Evolutionary conservation across 768 basidiomycete genomes (phyloP).

Genomic region (Suillus weaverae): DNA sequence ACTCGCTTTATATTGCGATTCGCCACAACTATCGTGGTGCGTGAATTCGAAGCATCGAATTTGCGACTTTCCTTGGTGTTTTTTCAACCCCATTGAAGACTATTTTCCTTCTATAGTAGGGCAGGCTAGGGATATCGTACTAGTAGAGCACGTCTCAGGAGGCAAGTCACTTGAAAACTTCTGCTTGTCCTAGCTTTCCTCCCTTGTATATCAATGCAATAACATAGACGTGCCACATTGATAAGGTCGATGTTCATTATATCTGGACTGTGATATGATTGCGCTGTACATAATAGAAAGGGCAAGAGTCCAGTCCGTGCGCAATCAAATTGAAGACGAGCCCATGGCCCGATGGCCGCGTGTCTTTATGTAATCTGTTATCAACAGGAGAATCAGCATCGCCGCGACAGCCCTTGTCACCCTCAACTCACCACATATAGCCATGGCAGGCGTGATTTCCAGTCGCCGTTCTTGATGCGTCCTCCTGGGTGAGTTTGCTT

Average conservation of each 20-base stretch:
- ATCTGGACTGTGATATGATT: not conserved
- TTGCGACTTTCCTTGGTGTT: not conserved
- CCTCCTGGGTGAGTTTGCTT: not conserved
- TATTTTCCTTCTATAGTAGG: not conserved
- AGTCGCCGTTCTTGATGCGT: not conserved
- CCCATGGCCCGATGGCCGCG: not conserved
- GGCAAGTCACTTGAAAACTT: not conserved
- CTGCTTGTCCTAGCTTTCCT: not conserved
- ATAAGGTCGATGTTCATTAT: not conserved
- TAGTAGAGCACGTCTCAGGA: not conserved
- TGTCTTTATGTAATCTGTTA: not conserved
- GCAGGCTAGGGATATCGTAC: not conserved
- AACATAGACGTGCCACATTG: not conserved
- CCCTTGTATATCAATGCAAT: not conserved
- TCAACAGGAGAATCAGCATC: not conserved
- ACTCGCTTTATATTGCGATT: not conserved
- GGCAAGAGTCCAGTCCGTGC: not conserved
- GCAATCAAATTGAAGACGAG: not conserved
- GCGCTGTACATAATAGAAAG: not conserved
- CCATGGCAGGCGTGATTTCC: too few species aligned
- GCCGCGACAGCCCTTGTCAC: not conserved
- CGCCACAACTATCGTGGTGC: constrained; percentile 5
- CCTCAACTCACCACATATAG: not conserved
- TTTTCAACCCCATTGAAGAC: not conserved
- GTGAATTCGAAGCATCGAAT: constrained; percentile 4